Percentiles rank a stretch among this genome's conserved stretches.
Conservation (phyloP, 2,329 filamentous ascomycete genomes). For the Zymoseptoria brevis region DNA sequence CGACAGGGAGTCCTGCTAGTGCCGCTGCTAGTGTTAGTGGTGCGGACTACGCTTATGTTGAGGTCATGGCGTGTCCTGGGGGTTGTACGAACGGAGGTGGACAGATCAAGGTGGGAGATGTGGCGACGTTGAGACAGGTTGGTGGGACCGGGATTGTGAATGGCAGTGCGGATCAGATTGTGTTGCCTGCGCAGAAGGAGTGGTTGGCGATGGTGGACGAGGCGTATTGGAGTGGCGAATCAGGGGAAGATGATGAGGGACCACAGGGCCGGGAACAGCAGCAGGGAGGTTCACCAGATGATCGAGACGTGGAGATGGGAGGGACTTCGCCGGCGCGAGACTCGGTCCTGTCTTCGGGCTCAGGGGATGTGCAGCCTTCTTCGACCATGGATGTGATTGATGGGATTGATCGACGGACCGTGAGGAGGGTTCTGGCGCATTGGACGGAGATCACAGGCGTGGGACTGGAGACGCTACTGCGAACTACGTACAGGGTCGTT, state of each 20-base stretch:
- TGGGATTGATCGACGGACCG: constrained; percentile 55
- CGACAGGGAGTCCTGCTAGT: constrained; percentile 18
- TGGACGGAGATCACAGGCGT: constrained; percentile 70
- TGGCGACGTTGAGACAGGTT: constrained; percentile 38
- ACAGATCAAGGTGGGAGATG: constrained; percentile 85
- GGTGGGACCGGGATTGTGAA: constrained; percentile 28
- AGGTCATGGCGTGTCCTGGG: constrained; percentile 99
- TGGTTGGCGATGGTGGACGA: constrained; percentile 72
- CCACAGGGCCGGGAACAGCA: constrained; percentile 1
- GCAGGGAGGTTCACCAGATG: constrained; percentile 3
- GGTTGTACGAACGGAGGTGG: constrained; percentile 97
- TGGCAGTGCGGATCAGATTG: constrained; percentile 28
- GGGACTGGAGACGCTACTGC: constrained; percentile 61
- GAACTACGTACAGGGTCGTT: constrained; percentile 85
- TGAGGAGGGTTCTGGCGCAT: constrained; percentile 62
- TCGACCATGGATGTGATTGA: constrained; percentile 21
- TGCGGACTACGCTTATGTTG: constrained; percentile 78
- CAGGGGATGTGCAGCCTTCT: constrained; percentile 8
- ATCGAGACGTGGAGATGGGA: constrained; percentile 14
- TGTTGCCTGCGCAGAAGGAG: constrained; percentile 69
- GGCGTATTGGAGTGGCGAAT: constrained; percentile 30
- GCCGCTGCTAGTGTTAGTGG: constrained; percentile 28
- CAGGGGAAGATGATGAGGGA: constrained; percentile 9
- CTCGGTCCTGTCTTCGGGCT: constrained; percentile 21
- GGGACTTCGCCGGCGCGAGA: constrained; percentile 15